These are phyloP conservation scores for Rhynchosporium secalis DNA, from an alignment of 2,329 filamentous ascomycete species.

Conservation along the genomic window DNA sequence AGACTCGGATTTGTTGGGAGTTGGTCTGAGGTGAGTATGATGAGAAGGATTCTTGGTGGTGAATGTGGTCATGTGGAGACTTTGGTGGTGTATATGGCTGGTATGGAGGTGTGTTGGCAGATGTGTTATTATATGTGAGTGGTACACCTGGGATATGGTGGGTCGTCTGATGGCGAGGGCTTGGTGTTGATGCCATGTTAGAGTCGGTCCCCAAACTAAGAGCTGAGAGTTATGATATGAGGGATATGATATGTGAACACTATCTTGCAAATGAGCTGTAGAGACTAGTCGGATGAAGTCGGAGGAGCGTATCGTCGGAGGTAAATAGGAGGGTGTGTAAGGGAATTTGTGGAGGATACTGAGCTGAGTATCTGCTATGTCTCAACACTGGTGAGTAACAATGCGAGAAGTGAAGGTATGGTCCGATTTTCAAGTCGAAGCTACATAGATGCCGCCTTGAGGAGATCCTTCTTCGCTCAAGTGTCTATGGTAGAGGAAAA, in stretches of 20 bases:
- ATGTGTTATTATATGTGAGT: not conserved
- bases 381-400: not conserved
- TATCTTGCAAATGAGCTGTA: not conserved
- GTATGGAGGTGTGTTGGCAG: not conserved
- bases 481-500: not conserved
- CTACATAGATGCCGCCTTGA: not conserved
- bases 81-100: not conserved
- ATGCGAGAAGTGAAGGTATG: not conserved
- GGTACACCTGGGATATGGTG: conserved; percentile 6
- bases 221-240: not conserved
- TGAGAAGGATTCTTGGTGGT: not conserved
- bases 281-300: too few species aligned
- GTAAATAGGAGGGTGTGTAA: not conserved
- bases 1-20: not conserved
- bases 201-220: not conserved
- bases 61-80: not conserved
- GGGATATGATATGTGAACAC: not conserved
- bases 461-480: too few species aligned
- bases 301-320: not conserved
- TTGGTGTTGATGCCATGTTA: not conserved
- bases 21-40: not conserved
- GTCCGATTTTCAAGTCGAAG: not conserved
- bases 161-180: not conserved
- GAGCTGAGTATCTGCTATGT: not conserved
- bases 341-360: not conserved